phyloP scores from a whole-genome alignment of 176 grass and related monocot species.

The Aechmea fasciata region DNA sequence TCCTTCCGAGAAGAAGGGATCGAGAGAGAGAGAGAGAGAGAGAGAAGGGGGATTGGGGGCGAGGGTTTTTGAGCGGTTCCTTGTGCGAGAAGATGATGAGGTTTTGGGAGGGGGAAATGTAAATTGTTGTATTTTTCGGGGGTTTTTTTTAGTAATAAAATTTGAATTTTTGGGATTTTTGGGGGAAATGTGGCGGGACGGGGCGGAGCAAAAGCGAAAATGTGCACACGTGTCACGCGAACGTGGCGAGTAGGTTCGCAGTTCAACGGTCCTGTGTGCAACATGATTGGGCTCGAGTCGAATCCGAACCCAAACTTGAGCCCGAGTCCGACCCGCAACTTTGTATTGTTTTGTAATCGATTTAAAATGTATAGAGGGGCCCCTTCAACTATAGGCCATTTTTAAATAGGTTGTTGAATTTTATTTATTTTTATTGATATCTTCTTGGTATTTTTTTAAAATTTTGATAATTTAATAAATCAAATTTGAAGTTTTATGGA shows the following conservation, averaged over 20 bases:
- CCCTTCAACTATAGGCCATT: too few relatives aligned
- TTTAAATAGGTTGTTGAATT: too few relatives aligned
- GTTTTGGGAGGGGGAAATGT: not conserved
- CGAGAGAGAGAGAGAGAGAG: conserved; percentile 4
- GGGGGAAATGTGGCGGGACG: conserved; percentile 17
- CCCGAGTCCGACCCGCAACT: too few relatives aligned
- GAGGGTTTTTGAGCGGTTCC: conserved; percentile 1
- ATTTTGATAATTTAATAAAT: too few relatives aligned
- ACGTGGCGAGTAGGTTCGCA: not conserved
- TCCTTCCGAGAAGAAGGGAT: not conserved
- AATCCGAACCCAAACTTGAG: not conserved
- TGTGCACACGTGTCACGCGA: not conserved
- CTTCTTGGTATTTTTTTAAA: too few relatives aligned
- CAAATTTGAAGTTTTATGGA: too few relatives aligned
- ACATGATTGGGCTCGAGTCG: not conserved
- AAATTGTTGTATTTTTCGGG: not conserved
- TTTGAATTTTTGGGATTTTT: conserved; percentile 16
- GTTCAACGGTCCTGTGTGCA: not conserved
- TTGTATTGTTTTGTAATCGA: too few relatives aligned
- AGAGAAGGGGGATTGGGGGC: conserved; percentile 2
- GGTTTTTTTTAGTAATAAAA: not conserved
- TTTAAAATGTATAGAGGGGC: too few relatives aligned
- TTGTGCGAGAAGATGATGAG: not conserved
- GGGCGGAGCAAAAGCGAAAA: too few relatives aligned
- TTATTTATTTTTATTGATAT: too few relatives aligned